Evolutionary conservation across 352 stramenopile genomes (phyloP).

Genomic region (Phytophthora agathidicida): DNA sequence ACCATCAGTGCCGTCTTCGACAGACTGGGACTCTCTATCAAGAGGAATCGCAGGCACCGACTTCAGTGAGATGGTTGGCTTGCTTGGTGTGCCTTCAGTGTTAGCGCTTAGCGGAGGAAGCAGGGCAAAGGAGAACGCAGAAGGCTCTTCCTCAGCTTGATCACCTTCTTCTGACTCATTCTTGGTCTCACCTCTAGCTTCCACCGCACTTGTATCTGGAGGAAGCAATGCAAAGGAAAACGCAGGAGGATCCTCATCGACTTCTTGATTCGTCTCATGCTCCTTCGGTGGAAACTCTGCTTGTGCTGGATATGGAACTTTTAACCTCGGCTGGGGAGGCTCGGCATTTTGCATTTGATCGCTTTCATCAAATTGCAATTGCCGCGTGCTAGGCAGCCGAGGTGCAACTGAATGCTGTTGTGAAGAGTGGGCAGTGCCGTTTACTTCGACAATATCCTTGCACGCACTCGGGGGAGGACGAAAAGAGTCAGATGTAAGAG

Average conservation of each 20-base stretch:
- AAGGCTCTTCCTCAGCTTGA: conserved; percentile 19
- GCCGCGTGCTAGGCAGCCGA: conserved; percentile 39
- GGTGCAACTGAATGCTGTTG: conserved; percentile 19
- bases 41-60: background rate
- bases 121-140: conserved; percentile 27
- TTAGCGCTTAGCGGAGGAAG: conserved; percentile 16
- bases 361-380: conserved; percentile 52
- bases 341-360: conserved; percentile 10
- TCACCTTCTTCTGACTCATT: conserved; percentile 8
- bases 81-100: background rate
- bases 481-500: conserved; percentile 26
- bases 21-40: conserved; percentile 3
- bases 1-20: conserved; percentile 26
- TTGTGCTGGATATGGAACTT: background rate
- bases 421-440: background rate
- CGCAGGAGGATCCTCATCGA: background rate
- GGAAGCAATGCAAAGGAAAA: conserved; percentile 32
- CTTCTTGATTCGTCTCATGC: background rate
- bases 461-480: background rate
- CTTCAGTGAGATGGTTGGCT: background rate
- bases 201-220: background rate
- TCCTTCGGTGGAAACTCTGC: background rate
- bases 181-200: background rate
- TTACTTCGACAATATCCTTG: background rate
- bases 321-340: background rate